Percentiles rank a stretch among this genome's conserved stretches.
Conservation (phyloP, 441 rosid genomes). For the Cnidoscolus chayamansa region DNA sequence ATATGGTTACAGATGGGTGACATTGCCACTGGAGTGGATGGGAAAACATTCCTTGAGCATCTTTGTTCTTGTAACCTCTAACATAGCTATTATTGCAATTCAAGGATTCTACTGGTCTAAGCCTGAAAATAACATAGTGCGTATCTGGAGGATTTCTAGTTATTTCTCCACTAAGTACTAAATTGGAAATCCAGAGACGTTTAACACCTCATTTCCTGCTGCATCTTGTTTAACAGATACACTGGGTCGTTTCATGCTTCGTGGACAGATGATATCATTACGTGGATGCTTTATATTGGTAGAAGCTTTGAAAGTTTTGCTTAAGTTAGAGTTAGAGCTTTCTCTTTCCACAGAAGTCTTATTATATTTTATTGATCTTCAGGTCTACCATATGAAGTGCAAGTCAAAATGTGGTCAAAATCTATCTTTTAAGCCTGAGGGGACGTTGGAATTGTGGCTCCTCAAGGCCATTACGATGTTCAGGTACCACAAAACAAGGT, state of each 20-base stretch:
- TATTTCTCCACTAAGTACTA: neutral
- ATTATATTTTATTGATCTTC: neutral
- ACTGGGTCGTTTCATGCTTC: conserved; percentile 24
- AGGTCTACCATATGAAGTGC: neutral
- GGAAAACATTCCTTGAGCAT: conserved; percentile 35
- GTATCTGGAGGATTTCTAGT: neutral
- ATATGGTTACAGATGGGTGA: conserved; percentile 17
- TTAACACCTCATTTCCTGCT: neutral
- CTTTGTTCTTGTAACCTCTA: conserved; percentile 27
- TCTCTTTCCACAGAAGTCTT: neutral
- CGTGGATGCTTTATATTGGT: neutral
- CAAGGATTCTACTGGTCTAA: conserved; percentile 31
- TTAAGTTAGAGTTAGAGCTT: neutral
- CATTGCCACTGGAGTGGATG: conserved; percentile 32
- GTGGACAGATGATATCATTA: conserved; percentile 4
- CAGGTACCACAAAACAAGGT: neutral
- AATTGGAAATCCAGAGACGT: neutral
- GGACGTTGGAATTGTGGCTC: neutral
- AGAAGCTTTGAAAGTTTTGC: neutral
- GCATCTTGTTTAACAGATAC: conserved; percentile 24
- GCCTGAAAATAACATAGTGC: conserved; percentile 28
- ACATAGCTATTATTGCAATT: conserved; percentile 23
- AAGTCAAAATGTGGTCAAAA: neutral
- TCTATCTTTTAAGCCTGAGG: neutral
- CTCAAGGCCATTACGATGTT: neutral